Conservation (phyloP, 148 eudicot species). For the Talinum fruticosum region DNA sequence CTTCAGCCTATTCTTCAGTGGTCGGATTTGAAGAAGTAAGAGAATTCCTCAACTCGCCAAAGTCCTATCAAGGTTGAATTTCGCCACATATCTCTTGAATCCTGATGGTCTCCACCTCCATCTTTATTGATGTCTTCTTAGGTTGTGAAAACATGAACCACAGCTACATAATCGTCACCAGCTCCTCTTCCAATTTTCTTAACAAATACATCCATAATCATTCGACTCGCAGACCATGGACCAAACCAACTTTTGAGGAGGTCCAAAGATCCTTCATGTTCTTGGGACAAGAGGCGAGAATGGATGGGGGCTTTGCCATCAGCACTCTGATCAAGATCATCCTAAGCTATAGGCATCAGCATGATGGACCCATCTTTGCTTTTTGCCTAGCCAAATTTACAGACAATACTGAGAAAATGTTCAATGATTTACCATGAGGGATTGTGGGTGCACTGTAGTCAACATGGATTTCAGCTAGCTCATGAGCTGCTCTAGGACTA, state of each 20-base stretch:
- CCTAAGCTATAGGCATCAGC: neutral
- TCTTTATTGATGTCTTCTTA: neutral
- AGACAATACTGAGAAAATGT: neutral
- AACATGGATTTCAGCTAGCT: neutral
- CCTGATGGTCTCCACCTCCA: neutral
- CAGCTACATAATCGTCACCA: neutral
- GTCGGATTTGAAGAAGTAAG: constrained; percentile 70
- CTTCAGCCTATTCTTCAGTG: constrained; percentile 44
- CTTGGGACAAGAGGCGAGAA: neutral
- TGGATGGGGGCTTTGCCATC: neutral
- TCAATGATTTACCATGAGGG: neutral
- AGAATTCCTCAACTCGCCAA: constrained; percentile 74
- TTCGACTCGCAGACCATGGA: neutral
- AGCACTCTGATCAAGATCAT: neutral
- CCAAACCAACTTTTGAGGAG: neutral
- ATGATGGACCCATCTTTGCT: neutral
- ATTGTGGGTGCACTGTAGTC: neutral
- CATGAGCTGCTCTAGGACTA: neutral
- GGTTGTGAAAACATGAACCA: neutral
- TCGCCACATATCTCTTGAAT: too few species aligned
- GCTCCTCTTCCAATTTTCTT: neutral
- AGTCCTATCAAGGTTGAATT: constrained; percentile 75
- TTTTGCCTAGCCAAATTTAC: neutral
- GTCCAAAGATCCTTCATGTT: neutral
- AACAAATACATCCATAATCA: neutral